These are phyloP conservation scores for Thinopyrum elongatum DNA, from an alignment of 176 grass and related monocot genomes.

Conservation along the genomic window DNA sequence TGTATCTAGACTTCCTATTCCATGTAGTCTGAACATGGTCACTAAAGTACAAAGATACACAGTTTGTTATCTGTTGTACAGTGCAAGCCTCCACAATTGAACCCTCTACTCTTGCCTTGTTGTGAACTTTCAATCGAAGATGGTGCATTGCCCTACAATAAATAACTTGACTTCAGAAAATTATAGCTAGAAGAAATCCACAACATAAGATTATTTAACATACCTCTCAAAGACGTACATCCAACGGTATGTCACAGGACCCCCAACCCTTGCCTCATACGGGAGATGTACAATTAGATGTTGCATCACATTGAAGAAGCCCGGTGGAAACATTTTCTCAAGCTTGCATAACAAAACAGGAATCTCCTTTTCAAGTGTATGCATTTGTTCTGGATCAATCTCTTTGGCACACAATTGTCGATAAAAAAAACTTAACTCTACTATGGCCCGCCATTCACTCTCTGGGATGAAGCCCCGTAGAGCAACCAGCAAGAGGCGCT, in stretches of 20 bases:
- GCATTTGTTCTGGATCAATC: slow-evolving; percentile 1
- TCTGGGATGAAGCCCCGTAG: too few species aligned
- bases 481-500: not conserved
- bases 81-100: not conserved
- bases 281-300: too few species aligned
- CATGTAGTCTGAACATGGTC: not conserved
- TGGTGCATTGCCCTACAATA: not conserved
- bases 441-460: not conserved
- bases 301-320: too few species aligned
- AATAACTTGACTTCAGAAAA: not conserved
- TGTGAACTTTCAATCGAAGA: not conserved
- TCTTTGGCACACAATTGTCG: slow-evolving; percentile 17
- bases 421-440: slow-evolving; percentile 1
- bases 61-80: not conserved
- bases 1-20: not conserved
- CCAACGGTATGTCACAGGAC: too few species aligned
- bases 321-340: too few species aligned
- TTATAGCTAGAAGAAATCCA: too few species aligned
- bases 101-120: not conserved
- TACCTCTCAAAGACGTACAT: not conserved
- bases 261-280: too few species aligned
- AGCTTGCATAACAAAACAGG: too few species aligned
- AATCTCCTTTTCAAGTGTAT: not conserved
- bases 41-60: not conserved
- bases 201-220: too few species aligned